These are phyloP conservation scores for Cynanchum wilfordii DNA, from an alignment of 257 asterid species.

Conservation along the genomic window DNA sequence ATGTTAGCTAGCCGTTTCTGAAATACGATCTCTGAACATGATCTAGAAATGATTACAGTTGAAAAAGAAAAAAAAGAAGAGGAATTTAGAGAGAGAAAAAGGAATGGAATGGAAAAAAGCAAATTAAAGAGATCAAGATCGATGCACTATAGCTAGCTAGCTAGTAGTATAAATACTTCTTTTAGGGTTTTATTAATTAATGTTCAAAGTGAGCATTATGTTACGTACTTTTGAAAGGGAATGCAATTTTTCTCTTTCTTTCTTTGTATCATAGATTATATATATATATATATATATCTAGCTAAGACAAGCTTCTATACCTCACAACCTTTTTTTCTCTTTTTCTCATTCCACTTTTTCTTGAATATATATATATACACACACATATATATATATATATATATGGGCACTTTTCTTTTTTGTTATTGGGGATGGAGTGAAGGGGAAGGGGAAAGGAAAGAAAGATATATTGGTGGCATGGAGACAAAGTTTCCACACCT, in stretches of 20 bases:
- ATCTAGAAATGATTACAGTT: constrained; percentile 48
- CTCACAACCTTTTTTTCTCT: constrained; percentile 9
- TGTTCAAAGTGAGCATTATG: constrained; percentile 39
- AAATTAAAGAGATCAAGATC: constrained; percentile 21
- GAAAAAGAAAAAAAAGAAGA: constrained; percentile 15
- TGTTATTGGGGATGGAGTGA: background rate
- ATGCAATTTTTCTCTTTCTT: constrained; percentile 48
- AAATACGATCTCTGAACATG: constrained; percentile 46
- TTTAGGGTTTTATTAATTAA: constrained; percentile 29
- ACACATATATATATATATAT: no score
- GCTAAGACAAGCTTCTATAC: constrained; percentile 47
- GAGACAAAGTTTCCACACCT: constrained; percentile 93
- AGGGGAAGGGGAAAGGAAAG: background rate
- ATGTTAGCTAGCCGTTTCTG: constrained; percentile 19
- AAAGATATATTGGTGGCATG: constrained; percentile 22
- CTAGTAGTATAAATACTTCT: constrained; percentile 23
- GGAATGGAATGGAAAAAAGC: constrained; percentile 8
- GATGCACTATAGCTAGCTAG: constrained; percentile 22
- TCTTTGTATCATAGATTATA: constrained; percentile 40
- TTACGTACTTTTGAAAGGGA: constrained; percentile 48
- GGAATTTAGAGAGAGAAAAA: constrained; percentile 14
- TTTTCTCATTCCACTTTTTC: constrained; percentile 9
- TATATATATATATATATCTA: constrained; percentile 8
- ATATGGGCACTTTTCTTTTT: background rate
- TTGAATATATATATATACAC: background rate